Percentiles rank a stretch among this genome's conserved stretches.
Conservation (phyloP, 2,329 filamentous ascomycete genomes). For the Pseudogymnoascus sp. region DNA sequence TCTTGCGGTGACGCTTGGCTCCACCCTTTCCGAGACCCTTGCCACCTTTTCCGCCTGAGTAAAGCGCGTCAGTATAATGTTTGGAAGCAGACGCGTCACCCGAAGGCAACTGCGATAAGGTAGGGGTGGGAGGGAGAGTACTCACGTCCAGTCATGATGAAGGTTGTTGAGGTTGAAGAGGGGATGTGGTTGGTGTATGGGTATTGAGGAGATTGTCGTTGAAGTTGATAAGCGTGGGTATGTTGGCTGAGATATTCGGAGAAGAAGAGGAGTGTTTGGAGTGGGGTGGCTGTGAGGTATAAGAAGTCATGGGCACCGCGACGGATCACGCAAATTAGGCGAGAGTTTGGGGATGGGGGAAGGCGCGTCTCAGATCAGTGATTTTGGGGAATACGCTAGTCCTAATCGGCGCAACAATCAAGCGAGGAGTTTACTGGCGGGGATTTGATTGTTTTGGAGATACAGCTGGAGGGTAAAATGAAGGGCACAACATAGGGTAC, state of each 20-base stretch:
- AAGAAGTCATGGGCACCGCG: constrained; percentile 16
- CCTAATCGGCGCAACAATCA: neutral
- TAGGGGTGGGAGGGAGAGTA: constrained; percentile 20
- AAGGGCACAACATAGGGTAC: neutral
- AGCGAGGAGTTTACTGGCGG: neutral
- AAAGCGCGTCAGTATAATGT: constrained; percentile 38
- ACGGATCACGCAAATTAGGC: constrained; percentile 20
- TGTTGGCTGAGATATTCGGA: neutral
- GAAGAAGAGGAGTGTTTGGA: constrained; percentile 2
- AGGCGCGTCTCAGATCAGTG: constrained; percentile 3
- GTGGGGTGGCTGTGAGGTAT: constrained; percentile 14
- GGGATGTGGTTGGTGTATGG: constrained; percentile 10
- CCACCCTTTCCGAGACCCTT: constrained; percentile 98
- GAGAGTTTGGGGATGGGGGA: constrained; percentile 10
- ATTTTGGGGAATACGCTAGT: constrained; percentile 2
- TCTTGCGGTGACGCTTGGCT: constrained; percentile 98
- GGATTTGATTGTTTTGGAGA: neutral
- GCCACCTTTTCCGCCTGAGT: constrained; percentile 80
- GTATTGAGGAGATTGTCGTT: constrained; percentile 10
- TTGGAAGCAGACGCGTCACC: constrained; percentile 20
- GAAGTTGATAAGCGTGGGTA: constrained; percentile 14
- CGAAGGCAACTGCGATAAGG: constrained; percentile 9
- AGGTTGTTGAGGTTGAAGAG: constrained; percentile 26
- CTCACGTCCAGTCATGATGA: constrained; percentile 54
- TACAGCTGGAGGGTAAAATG: neutral